Conservation (phyloP, 805 yeast genomes). For the Dipodascopsis tothii region DNA sequence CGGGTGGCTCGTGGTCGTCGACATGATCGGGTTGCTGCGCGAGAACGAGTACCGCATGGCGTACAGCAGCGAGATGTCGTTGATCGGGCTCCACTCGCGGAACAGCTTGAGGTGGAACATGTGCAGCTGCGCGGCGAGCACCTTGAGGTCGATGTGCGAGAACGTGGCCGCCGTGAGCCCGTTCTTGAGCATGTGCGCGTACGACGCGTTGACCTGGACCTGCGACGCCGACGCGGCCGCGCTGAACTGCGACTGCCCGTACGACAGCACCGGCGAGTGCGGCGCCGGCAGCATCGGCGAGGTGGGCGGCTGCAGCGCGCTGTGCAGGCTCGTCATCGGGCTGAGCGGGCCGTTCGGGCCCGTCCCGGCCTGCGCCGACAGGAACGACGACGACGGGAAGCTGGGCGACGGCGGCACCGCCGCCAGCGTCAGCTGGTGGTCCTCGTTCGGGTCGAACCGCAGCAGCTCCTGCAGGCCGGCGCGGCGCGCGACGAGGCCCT, state of each 20-base stretch:
- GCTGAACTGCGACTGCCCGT: too few relatives aligned
- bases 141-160: conserved; percentile 45
- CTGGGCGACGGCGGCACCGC: too few relatives aligned
- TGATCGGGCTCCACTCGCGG: conserved; percentile 66
- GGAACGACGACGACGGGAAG: too few relatives aligned
- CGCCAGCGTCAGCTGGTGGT: too few relatives aligned
- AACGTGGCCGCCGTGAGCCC: conserved; percentile 40
- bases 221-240: neutral
- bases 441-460: too few relatives aligned
- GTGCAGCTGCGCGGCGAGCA: conserved; percentile 57
- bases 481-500: neutral
- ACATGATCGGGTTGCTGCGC: conserved; percentile 65
- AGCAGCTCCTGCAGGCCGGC: neutral
- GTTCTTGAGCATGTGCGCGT: neutral
- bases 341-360: too few relatives aligned
- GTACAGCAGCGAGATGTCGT: conserved; percentile 68
- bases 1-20: conserved; percentile 53
- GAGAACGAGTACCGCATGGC: conserved; percentile 39
- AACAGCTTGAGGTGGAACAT: conserved; percentile 60
- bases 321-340: too few relatives aligned
- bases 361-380: too few relatives aligned
- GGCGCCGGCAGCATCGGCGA: too few relatives aligned
- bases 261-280: too few relatives aligned
- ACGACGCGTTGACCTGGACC: too few relatives aligned
- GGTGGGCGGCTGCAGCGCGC: too few relatives aligned